phyloP scores from a whole-genome alignment of 768 basidiomycete species.

The Austroboletus festivus region DNA sequence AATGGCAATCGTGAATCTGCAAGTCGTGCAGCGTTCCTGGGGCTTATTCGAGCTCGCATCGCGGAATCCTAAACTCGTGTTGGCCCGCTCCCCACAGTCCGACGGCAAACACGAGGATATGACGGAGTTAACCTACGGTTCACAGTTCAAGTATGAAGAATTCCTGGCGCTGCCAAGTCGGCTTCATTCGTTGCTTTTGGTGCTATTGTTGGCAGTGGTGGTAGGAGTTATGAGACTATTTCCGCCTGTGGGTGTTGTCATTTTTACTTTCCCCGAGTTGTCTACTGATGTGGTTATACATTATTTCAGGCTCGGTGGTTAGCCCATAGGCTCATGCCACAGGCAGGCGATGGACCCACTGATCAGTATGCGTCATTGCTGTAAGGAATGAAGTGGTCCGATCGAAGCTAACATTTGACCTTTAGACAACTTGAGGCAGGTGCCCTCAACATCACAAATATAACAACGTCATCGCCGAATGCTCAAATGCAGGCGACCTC shows the following conservation, averaged over 20 bases:
- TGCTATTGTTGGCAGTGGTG: constrained; percentile 29
- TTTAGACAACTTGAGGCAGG: constrained; percentile 58
- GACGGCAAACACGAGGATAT: constrained; percentile 15
- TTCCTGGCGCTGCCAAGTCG: constrained; percentile 44
- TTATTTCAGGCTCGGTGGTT: constrained; percentile 48
- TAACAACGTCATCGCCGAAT: constrained; percentile 57
- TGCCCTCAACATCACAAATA: constrained; percentile 59
- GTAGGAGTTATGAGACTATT: constrained; percentile 31
- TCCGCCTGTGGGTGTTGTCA: constrained; percentile 34
- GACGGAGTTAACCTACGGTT: constrained; percentile 50
- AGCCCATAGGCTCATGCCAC: constrained; percentile 45
- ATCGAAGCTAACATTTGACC: not conserved
- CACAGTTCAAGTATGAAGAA: constrained; percentile 75
- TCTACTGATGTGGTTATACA: not conserved
- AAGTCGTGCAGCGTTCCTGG: constrained; percentile 56
- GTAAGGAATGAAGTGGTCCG: not conserved
- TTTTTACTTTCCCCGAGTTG: not conserved
- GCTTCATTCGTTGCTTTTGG: constrained; percentile 40
- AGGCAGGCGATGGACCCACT: constrained; percentile 61
- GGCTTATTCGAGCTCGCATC: constrained; percentile 42
- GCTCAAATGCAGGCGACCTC: constrained; percentile 37
- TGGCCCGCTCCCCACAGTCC: constrained; percentile 14
- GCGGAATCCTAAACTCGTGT: constrained; percentile 16
- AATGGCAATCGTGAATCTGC: constrained; percentile 44
- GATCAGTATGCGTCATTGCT: constrained; percentile 45